Percentiles rank a stretch among this genome's conserved stretches.
These are phyloP conservation scores for Uromyces viciae-fabae DNA, from an alignment of 1,284 basidiomycete genomes.

Conservation along the genomic window DNA sequence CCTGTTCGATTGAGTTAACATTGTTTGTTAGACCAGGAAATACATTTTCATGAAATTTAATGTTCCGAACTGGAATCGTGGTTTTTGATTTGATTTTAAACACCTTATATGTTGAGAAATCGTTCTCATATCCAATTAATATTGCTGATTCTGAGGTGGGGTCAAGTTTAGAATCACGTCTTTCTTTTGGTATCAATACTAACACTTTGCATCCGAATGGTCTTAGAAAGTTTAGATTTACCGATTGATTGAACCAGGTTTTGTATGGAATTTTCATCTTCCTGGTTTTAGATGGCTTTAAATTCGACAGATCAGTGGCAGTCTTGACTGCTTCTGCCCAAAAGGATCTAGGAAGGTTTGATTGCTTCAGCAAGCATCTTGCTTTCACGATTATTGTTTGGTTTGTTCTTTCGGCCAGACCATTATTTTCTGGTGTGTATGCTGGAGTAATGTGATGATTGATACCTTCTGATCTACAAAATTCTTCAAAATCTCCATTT, in stretches of 20 bases:
- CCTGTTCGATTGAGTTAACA: too few species aligned
- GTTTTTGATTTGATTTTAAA: too few species aligned
- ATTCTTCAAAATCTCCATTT: not conserved
- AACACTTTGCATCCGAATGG: not conserved
- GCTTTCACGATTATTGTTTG: slow-evolving; percentile 5
- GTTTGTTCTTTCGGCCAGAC: slow-evolving; percentile 19
- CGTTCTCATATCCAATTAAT: too few species aligned
- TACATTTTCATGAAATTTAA: too few species aligned
- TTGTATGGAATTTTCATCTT: not conserved
- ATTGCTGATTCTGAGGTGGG: not conserved
- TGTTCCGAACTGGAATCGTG: too few species aligned
- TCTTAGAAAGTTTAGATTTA: not conserved
- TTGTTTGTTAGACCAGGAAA: too few species aligned
- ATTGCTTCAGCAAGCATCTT: not conserved
- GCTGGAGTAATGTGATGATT: not conserved
- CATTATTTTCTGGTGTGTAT: slow-evolving; percentile 22
- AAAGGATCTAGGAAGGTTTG: not conserved
- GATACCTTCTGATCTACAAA: not conserved
- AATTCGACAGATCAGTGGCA: not conserved
- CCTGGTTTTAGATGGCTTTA: not conserved
- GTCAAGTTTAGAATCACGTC: not conserved
- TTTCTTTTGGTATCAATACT: not conserved
- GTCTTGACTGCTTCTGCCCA: slow-evolving; percentile 9
- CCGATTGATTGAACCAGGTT: not conserved
- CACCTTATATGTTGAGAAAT: too few species aligned